Percentiles rank a stretch among this genome's conserved stretches.
Evolutionary conservation across 2,329 filamentous ascomycete species (phyloP).

Genomic region (Didymella arachidicola): DNA sequence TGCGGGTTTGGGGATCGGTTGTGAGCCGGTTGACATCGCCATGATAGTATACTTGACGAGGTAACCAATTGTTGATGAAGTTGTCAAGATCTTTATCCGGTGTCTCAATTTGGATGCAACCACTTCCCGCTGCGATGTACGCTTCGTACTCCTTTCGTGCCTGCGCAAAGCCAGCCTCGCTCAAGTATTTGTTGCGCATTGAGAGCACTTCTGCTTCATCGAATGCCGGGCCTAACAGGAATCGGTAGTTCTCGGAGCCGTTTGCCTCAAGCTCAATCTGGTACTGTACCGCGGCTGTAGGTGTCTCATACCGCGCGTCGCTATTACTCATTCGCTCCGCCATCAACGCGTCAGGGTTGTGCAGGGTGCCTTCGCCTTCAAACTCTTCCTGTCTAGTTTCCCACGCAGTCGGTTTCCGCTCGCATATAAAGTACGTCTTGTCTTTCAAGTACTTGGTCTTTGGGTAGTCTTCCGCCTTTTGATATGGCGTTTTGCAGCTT

Average conservation of each 20-base stretch:
- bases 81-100: slow-evolving; percentile 65
- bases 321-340: slow-evolving; percentile 53
- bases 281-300: slow-evolving; percentile 63
- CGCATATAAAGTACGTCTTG: slow-evolving; percentile 65
- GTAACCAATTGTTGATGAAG: slow-evolving; percentile 67
- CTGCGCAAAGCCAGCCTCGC: slow-evolving; percentile 58
- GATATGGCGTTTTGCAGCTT: slow-evolving; percentile 64
- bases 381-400: slow-evolving; percentile 62
- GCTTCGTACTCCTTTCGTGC: slow-evolving; percentile 58
- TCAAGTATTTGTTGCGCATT: slow-evolving; percentile 60
- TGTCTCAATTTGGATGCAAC: slow-evolving; percentile 62
- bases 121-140: slow-evolving; percentile 61
- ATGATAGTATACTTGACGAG: slow-evolving; percentile 66
- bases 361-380: slow-evolving; percentile 64
- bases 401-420: slow-evolving; percentile 61
- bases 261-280: slow-evolving; percentile 51
- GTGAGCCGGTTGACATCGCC: slow-evolving; percentile 66
- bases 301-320: slow-evolving; percentile 65
- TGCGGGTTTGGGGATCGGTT: slow-evolving; percentile 66
- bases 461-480: slow-evolving; percentile 64
- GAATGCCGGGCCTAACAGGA: slow-evolving; percentile 63
- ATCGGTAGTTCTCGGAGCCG: slow-evolving; percentile 60
- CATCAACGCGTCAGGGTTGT: slow-evolving; percentile 58
- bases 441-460: slow-evolving; percentile 66
- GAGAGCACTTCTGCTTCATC: slow-evolving; percentile 60